Evolutionary conservation across 2,329 filamentous ascomycete genomes (phyloP), one percentile per base, ranked within the genome.

Genomic region (Xylaria sp.): DNA sequence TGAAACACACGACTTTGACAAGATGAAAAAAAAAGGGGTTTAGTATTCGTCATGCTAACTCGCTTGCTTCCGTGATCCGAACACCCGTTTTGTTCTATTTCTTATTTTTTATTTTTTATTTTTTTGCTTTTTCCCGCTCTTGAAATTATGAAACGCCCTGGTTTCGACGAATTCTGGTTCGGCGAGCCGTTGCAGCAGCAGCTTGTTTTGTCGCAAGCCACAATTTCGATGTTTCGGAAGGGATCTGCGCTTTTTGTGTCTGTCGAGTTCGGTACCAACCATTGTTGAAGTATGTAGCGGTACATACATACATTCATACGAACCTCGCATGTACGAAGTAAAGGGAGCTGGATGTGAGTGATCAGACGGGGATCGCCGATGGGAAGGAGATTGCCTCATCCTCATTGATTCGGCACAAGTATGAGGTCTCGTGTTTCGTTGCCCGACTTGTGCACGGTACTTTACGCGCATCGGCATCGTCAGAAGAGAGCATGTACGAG

Each of bases 11-110:
- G 23, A 30, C 4, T 30, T 30, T 4, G 23, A 30, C 23, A 30
- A 30, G 4, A 9, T 42, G 37, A 42, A 13, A 42, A 42, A 42
- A 13, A 42, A 42, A 42, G 37, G 13, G 37, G 88, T 13, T 16
- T 16, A 16, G 16, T 18, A 50, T 50, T 30, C 30, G 19, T 50
- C 47, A 50, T 23, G n/a, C n/a, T n/a, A 50, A 50, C 19, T 4
- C 6, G 23, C 23, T 30, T 30, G 23, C 23, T 30, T 30, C 13
- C 37, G 37, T 9, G 37, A 42, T 42, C 37, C 23, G 23, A 30
- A 30, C 23, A 30, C 5, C 23, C 23, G 23, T 30, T 30, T 30
- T 30, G 23, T 16, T 16, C 16, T 16, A 16, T 16, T 9, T 18
- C 6, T 9, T 49, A 23, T 23, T 23, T 49, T 23, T 49, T 7